These are phyloP conservation scores for Parastagonospora nodorum DNA, from an alignment of 2,329 filamentous ascomycete genomes.

Conservation along the genomic window DNA sequence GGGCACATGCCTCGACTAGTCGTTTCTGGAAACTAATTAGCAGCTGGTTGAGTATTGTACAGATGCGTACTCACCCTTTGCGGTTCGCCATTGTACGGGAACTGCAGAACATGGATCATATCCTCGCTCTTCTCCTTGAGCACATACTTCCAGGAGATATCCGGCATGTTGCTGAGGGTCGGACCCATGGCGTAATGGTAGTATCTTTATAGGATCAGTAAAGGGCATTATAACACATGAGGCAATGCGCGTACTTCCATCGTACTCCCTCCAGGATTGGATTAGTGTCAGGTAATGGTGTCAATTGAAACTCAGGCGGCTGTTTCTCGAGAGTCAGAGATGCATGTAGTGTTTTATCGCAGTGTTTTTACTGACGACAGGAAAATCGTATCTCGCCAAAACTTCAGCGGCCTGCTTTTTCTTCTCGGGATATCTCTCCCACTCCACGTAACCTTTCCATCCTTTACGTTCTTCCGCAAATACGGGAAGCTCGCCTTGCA, in stretches of 20 bases:
- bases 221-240: background rate
- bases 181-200: slow-evolving; percentile 52
- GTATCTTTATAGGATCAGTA: slow-evolving; percentile 20
- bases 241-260: slow-evolving; percentile 43
- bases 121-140: slow-evolving; percentile 52
- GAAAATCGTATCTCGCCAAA: slow-evolving; percentile 58
- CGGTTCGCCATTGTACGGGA: slow-evolving; percentile 55
- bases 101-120: slow-evolving; percentile 55
- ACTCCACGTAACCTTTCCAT: slow-evolving; percentile 62
- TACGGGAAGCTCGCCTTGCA: slow-evolving; percentile 30
- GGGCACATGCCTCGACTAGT: slow-evolving; percentile 52
- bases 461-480: slow-evolving; percentile 53
- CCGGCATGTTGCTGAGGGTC: slow-evolving; percentile 53
- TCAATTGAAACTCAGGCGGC: slow-evolving; percentile 52
- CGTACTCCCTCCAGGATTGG: slow-evolving; percentile 52
- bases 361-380: slow-evolving; percentile 30
- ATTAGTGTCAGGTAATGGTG: slow-evolving; percentile 50
- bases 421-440: slow-evolving; percentile 64
- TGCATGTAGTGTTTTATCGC: background rate
- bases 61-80: slow-evolving; percentile 32
- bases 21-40: slow-evolving; percentile 46
- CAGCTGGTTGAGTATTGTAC: background rate
- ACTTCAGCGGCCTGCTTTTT: slow-evolving; percentile 64
- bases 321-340: slow-evolving; percentile 10
- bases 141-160: slow-evolving; percentile 58